Evolutionary conservation across 2,329 filamentous ascomycete genomes (phyloP).

Genomic region (Fusarium subtropicale): DNA sequence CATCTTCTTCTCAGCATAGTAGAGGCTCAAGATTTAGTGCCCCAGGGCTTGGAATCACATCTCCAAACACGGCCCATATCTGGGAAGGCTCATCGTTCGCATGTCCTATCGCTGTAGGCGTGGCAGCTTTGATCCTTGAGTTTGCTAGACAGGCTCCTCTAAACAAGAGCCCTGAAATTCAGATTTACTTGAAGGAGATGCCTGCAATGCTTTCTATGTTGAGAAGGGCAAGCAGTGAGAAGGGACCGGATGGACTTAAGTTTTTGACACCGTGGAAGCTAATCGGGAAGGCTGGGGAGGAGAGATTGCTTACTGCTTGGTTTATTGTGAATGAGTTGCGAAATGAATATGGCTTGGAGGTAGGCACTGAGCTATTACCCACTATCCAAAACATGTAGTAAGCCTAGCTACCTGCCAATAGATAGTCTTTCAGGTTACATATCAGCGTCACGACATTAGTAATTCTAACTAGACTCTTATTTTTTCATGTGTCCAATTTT

Average conservation of each 20-base stretch:
- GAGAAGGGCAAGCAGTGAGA: neutral
- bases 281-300: neutral
- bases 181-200: neutral
- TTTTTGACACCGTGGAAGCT: neutral
- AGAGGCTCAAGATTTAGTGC: neutral
- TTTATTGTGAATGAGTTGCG: neutral
- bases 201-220: neutral
- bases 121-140: neutral
- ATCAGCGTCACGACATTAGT: no score
- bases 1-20: neutral
- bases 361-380: neutral
- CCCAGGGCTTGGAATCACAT: neutral
- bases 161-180: neutral
- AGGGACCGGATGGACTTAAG: neutral
- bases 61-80: neutral
- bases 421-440: accelerated
- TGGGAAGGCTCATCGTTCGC: neutral
- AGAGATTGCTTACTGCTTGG: neutral
- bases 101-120: neutral
- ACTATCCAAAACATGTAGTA: no score
- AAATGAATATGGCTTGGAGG: neutral
- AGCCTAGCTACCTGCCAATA: no score
- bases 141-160: neutral
- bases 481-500: no score
- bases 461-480: no score